Evolutionary conservation across 768 basidiomycete species (phyloP).

Genomic region (Exsudoporus frostii): DNA sequence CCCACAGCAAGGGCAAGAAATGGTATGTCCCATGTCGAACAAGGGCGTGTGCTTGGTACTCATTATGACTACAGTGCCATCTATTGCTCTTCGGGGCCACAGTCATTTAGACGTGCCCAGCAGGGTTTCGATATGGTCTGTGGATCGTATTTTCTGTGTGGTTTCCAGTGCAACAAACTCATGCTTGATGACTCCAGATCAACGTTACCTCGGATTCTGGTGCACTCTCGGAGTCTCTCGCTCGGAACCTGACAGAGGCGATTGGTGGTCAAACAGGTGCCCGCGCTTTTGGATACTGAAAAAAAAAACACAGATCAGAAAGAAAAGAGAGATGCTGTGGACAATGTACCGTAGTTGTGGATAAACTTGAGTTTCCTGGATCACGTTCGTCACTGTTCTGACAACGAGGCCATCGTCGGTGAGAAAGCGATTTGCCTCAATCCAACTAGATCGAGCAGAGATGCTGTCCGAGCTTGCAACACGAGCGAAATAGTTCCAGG

Average conservation of each 20-base stretch:
- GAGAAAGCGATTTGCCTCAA: neutral
- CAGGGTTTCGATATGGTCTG: slow-evolving; percentile 54
- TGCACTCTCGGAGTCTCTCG: slow-evolving; percentile 40
- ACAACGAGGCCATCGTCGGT: neutral
- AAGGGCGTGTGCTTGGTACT: neutral
- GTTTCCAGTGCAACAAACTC: neutral
- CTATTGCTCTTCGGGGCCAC: slow-evolving; percentile 45
- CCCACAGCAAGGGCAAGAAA: slow-evolving; percentile 60
- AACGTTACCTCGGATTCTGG: slow-evolving; percentile 46
- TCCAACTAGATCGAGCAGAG: too few species aligned
- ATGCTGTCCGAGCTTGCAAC: neutral
- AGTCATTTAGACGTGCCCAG: slow-evolving; percentile 41
- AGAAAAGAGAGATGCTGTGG: neutral
- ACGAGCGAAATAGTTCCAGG: neutral
- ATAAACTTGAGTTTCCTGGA: neutral
- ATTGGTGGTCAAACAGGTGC: slow-evolving; percentile 10
- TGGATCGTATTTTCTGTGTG: slow-evolving; percentile 5
- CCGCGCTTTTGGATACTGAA: slow-evolving; percentile 13
- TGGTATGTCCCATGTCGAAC: slow-evolving; percentile 40
- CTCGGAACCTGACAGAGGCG: slow-evolving; percentile 22
- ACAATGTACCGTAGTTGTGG: neutral
- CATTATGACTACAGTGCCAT: slow-evolving; percentile 38
- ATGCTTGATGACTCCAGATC: slow-evolving; percentile 35
- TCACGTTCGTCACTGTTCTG: neutral
- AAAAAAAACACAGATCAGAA: neutral